phyloP scores from a whole-genome alignment of 305 asterid species.

The Nicotiana rustica region DNA sequence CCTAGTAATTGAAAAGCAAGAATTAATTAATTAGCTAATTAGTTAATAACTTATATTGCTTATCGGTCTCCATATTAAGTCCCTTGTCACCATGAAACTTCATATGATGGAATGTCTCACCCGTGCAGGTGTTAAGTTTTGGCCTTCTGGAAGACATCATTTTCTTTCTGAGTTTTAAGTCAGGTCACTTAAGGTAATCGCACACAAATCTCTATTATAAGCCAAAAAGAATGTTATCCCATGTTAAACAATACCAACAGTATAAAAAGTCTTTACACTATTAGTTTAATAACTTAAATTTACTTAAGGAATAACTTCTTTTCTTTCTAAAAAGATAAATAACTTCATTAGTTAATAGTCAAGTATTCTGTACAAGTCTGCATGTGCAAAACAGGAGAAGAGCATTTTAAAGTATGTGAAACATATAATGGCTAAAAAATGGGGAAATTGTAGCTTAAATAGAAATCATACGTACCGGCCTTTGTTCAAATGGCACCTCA shows the following conservation, averaged over 20 bases:
- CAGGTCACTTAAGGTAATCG: not conserved
- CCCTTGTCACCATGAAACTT: not conserved
- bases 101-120: not conserved
- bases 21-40: not conserved
- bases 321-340: no score
- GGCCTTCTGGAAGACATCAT: not conserved
- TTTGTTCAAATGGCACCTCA: constrained; percentile 90
- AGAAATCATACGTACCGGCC: constrained; percentile 72
- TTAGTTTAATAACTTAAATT: not conserved
- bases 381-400: not conserved
- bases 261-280: not conserved
- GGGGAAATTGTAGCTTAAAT: not conserved
- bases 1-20: constrained; percentile 48
- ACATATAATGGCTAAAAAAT: not conserved
- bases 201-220: not conserved
- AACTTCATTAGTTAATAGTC: not conserved
- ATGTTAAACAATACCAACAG: not conserved
- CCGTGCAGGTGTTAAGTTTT: not conserved
- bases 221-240: not conserved
- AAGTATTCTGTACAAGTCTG: not conserved
- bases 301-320: no score
- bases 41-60: not conserved
- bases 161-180: not conserved
- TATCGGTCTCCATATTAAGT: not conserved
- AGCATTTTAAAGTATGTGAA: not conserved